Evolutionary conservation across 2,329 filamentous ascomycete species (phyloP).

Genomic region (Tolypocladium cylindrosporum): DNA sequence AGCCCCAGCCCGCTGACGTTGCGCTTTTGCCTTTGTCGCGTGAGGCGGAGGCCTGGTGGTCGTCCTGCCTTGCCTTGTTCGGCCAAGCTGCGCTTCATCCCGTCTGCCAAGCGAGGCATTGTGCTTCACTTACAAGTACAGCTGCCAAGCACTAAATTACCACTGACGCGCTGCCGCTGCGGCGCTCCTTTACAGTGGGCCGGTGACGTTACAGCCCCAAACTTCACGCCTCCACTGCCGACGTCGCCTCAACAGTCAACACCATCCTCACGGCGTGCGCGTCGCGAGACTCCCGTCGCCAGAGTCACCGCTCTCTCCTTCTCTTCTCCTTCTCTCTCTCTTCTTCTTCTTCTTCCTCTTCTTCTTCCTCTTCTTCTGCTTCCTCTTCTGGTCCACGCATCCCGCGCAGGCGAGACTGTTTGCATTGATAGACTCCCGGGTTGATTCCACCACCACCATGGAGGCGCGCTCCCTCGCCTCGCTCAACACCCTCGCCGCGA

Average conservation of each 20-base stretch:
- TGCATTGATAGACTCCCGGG: neutral
- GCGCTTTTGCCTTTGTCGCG: neutral
- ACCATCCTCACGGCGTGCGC: neutral
- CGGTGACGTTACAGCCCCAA: neutral
- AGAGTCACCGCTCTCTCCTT: neutral
- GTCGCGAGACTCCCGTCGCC: neutral
- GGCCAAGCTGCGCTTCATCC: neutral
- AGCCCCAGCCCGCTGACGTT: neutral
- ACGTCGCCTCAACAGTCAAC: neutral
- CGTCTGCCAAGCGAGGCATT: neutral
- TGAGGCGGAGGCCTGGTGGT: neutral
- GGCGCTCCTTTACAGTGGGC: neutral
- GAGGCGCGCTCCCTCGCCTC: conserved; percentile 77
- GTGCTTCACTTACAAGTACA: no score
- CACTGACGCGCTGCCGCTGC: no score
- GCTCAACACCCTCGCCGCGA: conserved; percentile 70
- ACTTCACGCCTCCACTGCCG: neutral
- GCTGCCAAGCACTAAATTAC: no score
- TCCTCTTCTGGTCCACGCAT: no score
- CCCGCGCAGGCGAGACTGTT: neutral
- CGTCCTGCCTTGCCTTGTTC: neutral
- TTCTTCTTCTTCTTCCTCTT: no score
- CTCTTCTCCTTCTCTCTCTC: no score
- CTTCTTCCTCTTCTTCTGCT: no score
- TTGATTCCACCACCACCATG: conserved; percentile 24